Evolutionary conservation across 805 yeast species (phyloP), one percentile per base, ranked within the genome.

Genomic region (Pichia heedii): DNA sequence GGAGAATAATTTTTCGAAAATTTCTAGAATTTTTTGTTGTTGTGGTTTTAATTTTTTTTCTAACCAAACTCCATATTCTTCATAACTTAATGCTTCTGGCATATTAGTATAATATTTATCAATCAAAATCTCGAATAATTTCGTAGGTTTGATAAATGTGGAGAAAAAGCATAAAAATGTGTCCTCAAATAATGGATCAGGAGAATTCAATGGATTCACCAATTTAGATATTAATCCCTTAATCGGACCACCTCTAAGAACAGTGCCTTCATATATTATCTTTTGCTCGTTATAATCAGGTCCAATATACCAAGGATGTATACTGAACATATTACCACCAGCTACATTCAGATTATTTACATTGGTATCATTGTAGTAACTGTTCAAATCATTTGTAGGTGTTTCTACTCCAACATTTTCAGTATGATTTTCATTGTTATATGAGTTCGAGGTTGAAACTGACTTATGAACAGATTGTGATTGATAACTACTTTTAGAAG

Each of bases 1-100:
- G 37, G 79, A 80, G 22, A 85, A 67, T 54, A 88, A 69, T 15
- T 76, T 63, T 52, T 75, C 77, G 76, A 88, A 73, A 22, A 82
- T 69, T 47, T 77, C 76, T 46, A 84, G 68, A 10, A 84, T 84
- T 45, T 85, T 70, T 21, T 73, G 54, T 43, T 87, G 75, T 27
- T 83, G 79, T 1, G 85, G 86, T 45, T 67, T 69, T 46, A 81
- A 77, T 54, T 85, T 85, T 55, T 74, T 75, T 35, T 77, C 76
- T 10, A 79, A 69, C 96, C 96, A 87, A 10, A 71, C 62, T 37
- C 77, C 76, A 58, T 84, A 85, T 54, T 86, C 95, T 48, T 83
- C 94, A 55, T 78, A 84, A 46, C 84, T 77, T 47, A 90, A 63
- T 0, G 94, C 95, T 54, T 85, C 96, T 0, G 96, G 96, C 20